Percentiles rank a stretch among this genome's conserved stretches.
Evolutionary conservation across 1,139 yeast species (phyloP).

Genomic region (Candida tetrigidarum): DNA sequence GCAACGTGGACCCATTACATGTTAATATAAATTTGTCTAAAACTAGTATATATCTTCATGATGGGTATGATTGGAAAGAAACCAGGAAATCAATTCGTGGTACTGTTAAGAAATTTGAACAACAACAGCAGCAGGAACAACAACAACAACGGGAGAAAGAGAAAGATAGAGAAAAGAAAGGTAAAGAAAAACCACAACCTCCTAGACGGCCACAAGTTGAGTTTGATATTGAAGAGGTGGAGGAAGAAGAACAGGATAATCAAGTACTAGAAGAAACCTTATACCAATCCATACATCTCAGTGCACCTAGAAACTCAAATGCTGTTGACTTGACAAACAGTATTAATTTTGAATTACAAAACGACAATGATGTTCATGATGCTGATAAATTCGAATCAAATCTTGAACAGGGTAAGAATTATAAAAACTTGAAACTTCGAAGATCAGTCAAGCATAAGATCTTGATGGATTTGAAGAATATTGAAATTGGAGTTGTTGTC

Average conservation of each 20-base stretch:
- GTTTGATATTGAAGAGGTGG: slow-evolving; percentile 14
- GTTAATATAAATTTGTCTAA: slow-evolving; percentile 41
- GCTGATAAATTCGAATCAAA: slow-evolving; percentile 21
- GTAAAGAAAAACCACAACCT: background rate
- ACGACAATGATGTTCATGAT: slow-evolving; percentile 18
- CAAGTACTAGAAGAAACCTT: slow-evolving; percentile 61
- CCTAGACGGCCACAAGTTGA: background rate
- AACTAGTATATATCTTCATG: slow-evolving; percentile 62
- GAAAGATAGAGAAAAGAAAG: background rate
- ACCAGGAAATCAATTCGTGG: slow-evolving; percentile 69
- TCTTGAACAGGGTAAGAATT: slow-evolving; percentile 28
- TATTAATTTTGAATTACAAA: slow-evolving; percentile 52
- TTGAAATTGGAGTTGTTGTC: slow-evolving; percentile 52
- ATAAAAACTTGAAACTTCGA: slow-evolving; percentile 55
- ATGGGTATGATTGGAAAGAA: slow-evolving; percentile 92
- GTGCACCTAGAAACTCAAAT: slow-evolving; percentile 56
- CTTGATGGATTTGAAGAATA: slow-evolving; percentile 54
- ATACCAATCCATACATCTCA: slow-evolving; percentile 74
- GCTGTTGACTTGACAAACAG: slow-evolving; percentile 52
- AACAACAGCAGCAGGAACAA: slow-evolving; percentile 23
- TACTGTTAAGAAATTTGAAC: slow-evolving; percentile 66
- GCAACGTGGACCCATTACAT: slow-evolving; percentile 30
- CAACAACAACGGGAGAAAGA: slow-evolving; percentile 6
- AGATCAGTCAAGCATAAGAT: slow-evolving; percentile 72
- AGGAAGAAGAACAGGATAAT: slow-evolving; percentile 24